phyloP scores from a whole-genome alignment of 306 rosid genomes.

The Cucurbita moschata region DNA sequence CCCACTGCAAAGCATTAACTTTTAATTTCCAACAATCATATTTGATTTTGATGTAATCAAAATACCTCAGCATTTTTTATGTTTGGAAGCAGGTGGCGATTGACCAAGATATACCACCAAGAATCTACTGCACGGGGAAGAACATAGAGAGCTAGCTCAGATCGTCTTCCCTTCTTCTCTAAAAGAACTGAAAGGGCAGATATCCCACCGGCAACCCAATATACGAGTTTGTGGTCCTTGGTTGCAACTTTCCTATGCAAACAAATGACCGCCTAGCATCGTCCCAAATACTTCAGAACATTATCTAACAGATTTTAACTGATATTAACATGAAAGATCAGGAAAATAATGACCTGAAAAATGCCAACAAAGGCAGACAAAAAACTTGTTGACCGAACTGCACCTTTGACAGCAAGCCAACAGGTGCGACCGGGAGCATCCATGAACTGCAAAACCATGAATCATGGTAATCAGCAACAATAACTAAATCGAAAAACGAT shows the following conservation, averaged over 20 bases:
- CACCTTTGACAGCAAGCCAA: conserved; percentile 58
- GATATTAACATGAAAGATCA: conserved; percentile 1
- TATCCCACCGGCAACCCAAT: conserved; percentile 80
- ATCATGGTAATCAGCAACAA: conserved; percentile 5
- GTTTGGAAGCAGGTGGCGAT: conserved; percentile 77
- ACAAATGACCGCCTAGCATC: conserved; percentile 75
- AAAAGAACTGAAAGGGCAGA: conserved; percentile 75
- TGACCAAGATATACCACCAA: conserved; percentile 80
- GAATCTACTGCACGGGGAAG: conserved; percentile 95
- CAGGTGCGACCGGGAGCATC: conserved; percentile 69
- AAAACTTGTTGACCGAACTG: conserved; percentile 74
- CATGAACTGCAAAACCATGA: conserved; percentile 48
- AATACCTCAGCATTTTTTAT: conserved; percentile 85
- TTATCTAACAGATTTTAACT: conserved; percentile 9
- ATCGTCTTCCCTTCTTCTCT: conserved; percentile 85
- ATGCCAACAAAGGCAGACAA: conserved; percentile 92
- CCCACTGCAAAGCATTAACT: background rate
- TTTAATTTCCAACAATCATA: background rate
- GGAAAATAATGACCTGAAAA: conserved; percentile 47
- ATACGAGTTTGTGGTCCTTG: conserved; percentile 80
- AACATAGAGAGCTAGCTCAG: conserved; percentile 93
- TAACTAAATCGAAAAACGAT: background rate
- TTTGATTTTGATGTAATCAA: background rate
- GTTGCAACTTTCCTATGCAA: conserved; percentile 69
- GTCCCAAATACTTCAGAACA: conserved; percentile 14